Base-by-base conservation (phyloP, 2,329 filamentous ascomycete species). In the Fusarium liriodendri region DNA sequence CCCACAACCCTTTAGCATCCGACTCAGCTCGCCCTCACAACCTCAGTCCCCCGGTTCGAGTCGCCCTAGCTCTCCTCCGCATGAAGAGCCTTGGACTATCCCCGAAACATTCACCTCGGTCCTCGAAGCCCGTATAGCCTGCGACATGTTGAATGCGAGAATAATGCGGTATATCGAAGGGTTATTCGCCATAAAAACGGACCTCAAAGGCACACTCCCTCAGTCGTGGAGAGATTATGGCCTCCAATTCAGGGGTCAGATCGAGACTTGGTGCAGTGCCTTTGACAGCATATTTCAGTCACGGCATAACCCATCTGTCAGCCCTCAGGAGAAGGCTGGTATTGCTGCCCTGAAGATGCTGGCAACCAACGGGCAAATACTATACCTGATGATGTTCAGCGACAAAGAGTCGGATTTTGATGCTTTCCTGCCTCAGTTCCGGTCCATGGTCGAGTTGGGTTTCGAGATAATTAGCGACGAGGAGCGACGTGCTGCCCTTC, bases 321-420 rank as follows among this genome's bases (percentile, higher is more conserved):
- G 82, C 71, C 86, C 84, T 32, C 87, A 90, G 71, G 89, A 90
- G 75, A 89, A 89, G 74, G 87, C 88, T 0, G 89, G 87, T 54
- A 91, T 91, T 66, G 85, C 89, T 6, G 89, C 90, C 13, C 82
- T 92, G 7, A 91, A 91, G 74, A 91, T 92, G 89, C 86, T 86
- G 64, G 88, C 90, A 67, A 84, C 90, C 60, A 92, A 90, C 85
- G 85, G 85, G 11, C 83, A 85, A 54, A 84, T 92, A 37, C 81
- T 92, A 7, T 90, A 89, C 72, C 81, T 88, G 45, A 91, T 90
- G 87, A 89, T 88, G 11, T 92, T 91, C 74, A 89, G 85, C 77
- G 86, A 88, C 61, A 87, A 83, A 54, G 90, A 92, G 77, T 85
- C 86, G 62, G 85, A 88, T 38, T 92, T 92, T 67, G 90, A 92